Conservation (phyloP, 2,329 filamentous ascomycete species). For the Pseudomassariella vexata region DNA sequence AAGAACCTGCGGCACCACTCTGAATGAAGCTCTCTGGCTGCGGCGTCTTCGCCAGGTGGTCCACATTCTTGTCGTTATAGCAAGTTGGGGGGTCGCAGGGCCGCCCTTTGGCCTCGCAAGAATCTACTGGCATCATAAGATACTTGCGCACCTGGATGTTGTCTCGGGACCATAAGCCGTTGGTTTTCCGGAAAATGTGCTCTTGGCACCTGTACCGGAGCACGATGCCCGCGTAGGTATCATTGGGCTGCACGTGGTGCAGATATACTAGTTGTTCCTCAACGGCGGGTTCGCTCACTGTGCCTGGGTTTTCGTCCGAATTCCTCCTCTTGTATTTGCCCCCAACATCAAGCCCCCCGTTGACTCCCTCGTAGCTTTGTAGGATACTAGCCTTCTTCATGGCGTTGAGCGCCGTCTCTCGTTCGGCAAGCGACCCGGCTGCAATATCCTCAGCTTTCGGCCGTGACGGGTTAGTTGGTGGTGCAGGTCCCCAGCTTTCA, state of each 20-base stretch:
- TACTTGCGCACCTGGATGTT: constrained; percentile 78
- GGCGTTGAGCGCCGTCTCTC: constrained; percentile 49
- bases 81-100: constrained; percentile 50
- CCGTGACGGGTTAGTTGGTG: constrained; percentile 27
- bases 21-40: constrained; percentile 23
- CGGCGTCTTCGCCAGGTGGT: constrained; percentile 48
- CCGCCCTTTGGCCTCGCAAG: constrained; percentile 76
- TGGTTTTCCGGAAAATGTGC: constrained; percentile 77
- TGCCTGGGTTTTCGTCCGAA: constrained; percentile 53
- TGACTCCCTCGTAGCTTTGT: constrained; percentile 56
- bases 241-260: constrained; percentile 74
- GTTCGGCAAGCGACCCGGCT: constrained; percentile 45
- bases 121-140: constrained; percentile 81
- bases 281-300: constrained; percentile 49
- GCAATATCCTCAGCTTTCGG: constrained; percentile 44
- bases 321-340: constrained; percentile 60
- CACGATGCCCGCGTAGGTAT: constrained; percentile 87
- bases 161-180: constrained; percentile 92
- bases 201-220: constrained; percentile 85
- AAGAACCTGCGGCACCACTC: constrained; percentile 11
- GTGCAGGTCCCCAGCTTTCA: constrained; percentile 44
- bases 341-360: constrained; percentile 49
- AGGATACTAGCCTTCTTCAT: constrained; percentile 53
- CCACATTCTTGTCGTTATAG: constrained; percentile 35
- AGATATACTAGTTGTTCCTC: constrained; percentile 83